A percentile compares a stretch with the other conserved stretches of the same genome.
Conservation (phyloP, 2,329 filamentous ascomycete genomes). For the Zymoseptoria ardabiliae region DNA sequence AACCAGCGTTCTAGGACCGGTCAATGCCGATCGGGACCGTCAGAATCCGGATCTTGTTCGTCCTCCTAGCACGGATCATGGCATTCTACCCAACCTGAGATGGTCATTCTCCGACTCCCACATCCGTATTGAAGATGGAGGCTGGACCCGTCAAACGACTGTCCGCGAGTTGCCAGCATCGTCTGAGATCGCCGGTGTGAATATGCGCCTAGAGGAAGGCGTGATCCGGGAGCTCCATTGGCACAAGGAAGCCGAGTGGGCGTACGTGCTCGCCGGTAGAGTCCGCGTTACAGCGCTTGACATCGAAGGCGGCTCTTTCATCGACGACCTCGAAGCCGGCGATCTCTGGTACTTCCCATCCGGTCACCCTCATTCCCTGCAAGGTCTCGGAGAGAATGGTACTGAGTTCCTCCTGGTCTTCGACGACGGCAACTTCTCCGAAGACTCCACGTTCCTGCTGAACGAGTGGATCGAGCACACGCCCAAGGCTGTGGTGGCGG, state of each 20-base stretch:
- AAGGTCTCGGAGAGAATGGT: constrained; percentile 60
- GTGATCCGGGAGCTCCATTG: constrained; percentile 72
- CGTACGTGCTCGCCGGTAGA: constrained; percentile 59
- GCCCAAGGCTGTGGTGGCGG: constrained; percentile 61
- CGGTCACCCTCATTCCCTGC: constrained; percentile 69
- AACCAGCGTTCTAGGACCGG: constrained; percentile 60
- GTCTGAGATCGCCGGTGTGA: constrained; percentile 66
- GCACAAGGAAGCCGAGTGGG: constrained; percentile 77
- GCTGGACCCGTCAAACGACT: constrained; percentile 70
- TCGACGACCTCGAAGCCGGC: constrained; percentile 68
- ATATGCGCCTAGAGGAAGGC: constrained; percentile 67
- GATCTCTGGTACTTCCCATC: constrained; percentile 78
- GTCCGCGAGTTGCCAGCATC: constrained; percentile 57
- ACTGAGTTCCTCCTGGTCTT: constrained; percentile 59
- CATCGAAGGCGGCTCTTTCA: constrained; percentile 67
- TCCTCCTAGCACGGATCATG: constrained; percentile 66
- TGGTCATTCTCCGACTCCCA: constrained; percentile 50
- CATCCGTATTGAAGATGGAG: constrained; percentile 55
- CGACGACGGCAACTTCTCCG: constrained; percentile 52
- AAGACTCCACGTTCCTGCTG: constrained; percentile 64
- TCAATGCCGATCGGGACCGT: constrained; percentile 59
- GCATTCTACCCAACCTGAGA: constrained; percentile 62
- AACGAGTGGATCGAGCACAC: constrained; percentile 70
- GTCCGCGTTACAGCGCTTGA: constrained; percentile 68
- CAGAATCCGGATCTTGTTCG: constrained; percentile 66